phyloP scores from a whole-genome alignment of 1,284 basidiomycete genomes.

The Schizophyllum commune region DNA sequence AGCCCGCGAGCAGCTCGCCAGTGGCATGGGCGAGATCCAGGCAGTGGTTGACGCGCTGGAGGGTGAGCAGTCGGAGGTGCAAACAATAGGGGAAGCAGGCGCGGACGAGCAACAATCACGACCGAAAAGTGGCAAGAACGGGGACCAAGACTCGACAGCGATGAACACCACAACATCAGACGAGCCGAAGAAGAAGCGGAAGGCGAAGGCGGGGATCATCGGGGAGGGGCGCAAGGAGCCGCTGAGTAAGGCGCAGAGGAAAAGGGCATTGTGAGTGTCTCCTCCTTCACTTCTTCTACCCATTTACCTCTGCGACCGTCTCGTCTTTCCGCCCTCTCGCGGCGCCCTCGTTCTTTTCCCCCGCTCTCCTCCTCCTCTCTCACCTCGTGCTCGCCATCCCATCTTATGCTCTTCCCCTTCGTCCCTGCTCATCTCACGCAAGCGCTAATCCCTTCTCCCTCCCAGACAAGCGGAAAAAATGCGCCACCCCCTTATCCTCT shows the following conservation, averaged over 20 bases:
- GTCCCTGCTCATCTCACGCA: too few relatives aligned
- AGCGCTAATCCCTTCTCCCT: too few relatives aligned
- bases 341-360: too few relatives aligned
- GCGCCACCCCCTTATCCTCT: constrained; percentile 64
- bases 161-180: neutral
- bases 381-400: too few relatives aligned
- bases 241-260: constrained; percentile 59
- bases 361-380: too few relatives aligned
- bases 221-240: constrained; percentile 59
- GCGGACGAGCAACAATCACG: too few relatives aligned
- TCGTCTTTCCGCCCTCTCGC: too few relatives aligned
- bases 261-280: constrained; percentile 57
- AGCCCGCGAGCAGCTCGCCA: constrained; percentile 60
- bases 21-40: constrained; percentile 52
- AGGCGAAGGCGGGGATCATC: constrained; percentile 44
- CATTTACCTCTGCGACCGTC: too few relatives aligned
- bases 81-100: neutral
- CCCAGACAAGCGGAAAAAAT: constrained; percentile 56
- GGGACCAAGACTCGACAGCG: neutral
- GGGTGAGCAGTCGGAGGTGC: constrained; percentile 20
- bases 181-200: constrained; percentile 13
- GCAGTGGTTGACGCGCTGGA: constrained; percentile 47
- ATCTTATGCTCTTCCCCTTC: constrained; percentile 5
- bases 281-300: too few relatives aligned
- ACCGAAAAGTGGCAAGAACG: neutral